Conservation (phyloP, 2,329 filamentous ascomycete species). For the Sporothrix euskadiensis region DNA sequence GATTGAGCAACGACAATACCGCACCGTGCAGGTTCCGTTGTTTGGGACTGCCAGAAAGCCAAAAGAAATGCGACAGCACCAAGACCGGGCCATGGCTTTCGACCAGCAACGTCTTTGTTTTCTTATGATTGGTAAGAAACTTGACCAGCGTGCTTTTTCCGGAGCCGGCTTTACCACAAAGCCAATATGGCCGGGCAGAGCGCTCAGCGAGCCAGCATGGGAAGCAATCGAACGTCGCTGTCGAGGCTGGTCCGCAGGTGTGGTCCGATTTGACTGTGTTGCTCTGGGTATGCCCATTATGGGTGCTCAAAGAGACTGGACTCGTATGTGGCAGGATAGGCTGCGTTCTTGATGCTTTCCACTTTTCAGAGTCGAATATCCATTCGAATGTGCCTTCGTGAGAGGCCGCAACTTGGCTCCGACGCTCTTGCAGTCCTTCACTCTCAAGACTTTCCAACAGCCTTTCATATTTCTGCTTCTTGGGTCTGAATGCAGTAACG, state of each 20-base stretch:
- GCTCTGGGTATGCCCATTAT: neutral
- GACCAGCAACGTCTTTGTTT: neutral
- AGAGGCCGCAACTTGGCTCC: neutral
- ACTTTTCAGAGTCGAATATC: neutral
- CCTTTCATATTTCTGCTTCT: neutral
- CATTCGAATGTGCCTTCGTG: slow-evolving; percentile 11
- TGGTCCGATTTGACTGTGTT: neutral
- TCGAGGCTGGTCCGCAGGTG: neutral
- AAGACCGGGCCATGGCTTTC: neutral
- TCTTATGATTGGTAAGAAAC: neutral
- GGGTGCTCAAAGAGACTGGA: neutral
- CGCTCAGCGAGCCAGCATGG: slow-evolving; percentile 4
- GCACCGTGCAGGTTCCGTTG: slow-evolving; percentile 5
- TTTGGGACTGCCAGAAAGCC: slow-evolving; percentile 8
- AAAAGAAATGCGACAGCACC: slow-evolving; percentile 11
- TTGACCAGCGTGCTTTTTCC: slow-evolving; percentile 19
- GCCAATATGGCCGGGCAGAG: neutral
- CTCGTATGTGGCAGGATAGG: neutral
- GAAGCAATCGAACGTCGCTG: neutral
- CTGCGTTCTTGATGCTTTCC: neutral
- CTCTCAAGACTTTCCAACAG: neutral
- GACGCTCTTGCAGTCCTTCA: neutral
- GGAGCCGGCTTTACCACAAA: slow-evolving; percentile 2
- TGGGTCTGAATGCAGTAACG: neutral
- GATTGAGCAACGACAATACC: neutral